A percentile compares a stretch with the other conserved stretches of the same genome.
phyloP scores from a whole-genome alignment of 257 asterid genomes.

The Ajuga chamaepitys region DNA sequence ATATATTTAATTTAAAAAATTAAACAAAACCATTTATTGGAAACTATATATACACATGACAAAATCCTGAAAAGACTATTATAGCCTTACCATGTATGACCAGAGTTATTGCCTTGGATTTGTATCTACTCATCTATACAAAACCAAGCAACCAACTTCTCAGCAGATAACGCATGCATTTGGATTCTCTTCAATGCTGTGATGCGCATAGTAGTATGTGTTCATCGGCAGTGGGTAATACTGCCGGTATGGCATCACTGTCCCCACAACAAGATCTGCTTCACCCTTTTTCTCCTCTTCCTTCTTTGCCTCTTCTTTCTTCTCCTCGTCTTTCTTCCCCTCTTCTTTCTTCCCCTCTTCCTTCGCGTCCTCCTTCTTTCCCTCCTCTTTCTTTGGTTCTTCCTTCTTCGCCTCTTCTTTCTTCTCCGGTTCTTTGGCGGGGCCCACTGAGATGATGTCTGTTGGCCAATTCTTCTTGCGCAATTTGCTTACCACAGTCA shows the following conservation, averaged over 20 bases:
- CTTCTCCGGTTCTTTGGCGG: slow-evolving; percentile 38
- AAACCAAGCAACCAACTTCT: background rate
- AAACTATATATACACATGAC: slow-evolving; percentile 6
- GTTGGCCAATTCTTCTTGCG: slow-evolving; percentile 49
- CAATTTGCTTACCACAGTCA: slow-evolving; percentile 41
- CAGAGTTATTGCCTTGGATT: background rate
- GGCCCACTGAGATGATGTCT: slow-evolving; percentile 40
- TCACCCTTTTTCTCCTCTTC: slow-evolving; percentile 28
- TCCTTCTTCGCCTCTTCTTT: slow-evolving; percentile 41
- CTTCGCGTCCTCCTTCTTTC: slow-evolving; percentile 19
- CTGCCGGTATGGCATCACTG: slow-evolving; percentile 33
- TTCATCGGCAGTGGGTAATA: slow-evolving; percentile 45
- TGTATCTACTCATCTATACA: background rate
- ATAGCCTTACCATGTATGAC: background rate
- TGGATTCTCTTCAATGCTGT: slow-evolving; percentile 70
- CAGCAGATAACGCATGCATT: slow-evolving; percentile 43
- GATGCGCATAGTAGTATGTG: slow-evolving; percentile 38
- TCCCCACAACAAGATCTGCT: slow-evolving; percentile 17
- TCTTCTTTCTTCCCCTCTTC: slow-evolving; percentile 33
- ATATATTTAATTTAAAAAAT: too few species aligned
- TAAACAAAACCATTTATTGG: slow-evolving; percentile 1
- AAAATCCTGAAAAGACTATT: slow-evolving; percentile 14
- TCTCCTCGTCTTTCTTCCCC: slow-evolving; percentile 18
- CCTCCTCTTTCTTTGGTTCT: slow-evolving; percentile 32
- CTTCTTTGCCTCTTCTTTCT: slow-evolving; percentile 21